Conservation (phyloP, 495 filamentous ascomycete genomes). For the Neurospora tetrasperma region DNA sequence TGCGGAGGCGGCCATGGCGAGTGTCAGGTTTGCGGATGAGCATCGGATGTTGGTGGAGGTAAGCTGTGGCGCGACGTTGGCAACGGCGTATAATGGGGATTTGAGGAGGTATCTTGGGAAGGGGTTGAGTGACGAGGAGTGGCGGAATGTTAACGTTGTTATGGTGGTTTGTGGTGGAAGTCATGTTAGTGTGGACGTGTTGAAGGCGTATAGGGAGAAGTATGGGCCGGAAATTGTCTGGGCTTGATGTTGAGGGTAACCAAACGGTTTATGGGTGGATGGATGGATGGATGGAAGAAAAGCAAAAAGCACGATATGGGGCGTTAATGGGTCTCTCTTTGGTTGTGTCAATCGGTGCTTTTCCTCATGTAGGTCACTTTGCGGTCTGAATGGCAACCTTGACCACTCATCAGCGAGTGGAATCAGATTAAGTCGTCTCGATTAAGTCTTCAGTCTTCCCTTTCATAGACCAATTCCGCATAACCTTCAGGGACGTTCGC, state of each 20-base stretch:
- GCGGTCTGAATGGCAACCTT: background rate
- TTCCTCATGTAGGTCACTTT: background rate
- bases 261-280: background rate
- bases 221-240: slow-evolving; percentile 24
- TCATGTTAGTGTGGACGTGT: slow-evolving; percentile 57
- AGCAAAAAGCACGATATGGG: background rate
- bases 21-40: slow-evolving; percentile 68
- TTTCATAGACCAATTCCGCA: slow-evolving; percentile 16
- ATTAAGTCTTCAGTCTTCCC: background rate
- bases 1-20: slow-evolving; percentile 67
- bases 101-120: slow-evolving; percentile 51
- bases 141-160: slow-evolving; percentile 58
- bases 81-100: slow-evolving; percentile 53
- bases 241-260: background rate
- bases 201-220: slow-evolving; percentile 51
- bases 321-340: background rate
- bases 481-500: slow-evolving; percentile 11
- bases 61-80: slow-evolving; percentile 71
- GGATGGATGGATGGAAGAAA: background rate
- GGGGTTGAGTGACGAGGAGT: slow-evolving; percentile 40
- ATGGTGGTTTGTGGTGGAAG: slow-evolving; percentile 81
- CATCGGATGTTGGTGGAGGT: slow-evolving; percentile 74
- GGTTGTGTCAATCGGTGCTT: background rate
- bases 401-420: background rate
- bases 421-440: background rate